Percentiles rank a stretch among this genome's conserved stretches.
phyloP scores from a whole-genome alignment of 192 early-diverging fungal genomes.

The Coemansia sp. region DNA sequence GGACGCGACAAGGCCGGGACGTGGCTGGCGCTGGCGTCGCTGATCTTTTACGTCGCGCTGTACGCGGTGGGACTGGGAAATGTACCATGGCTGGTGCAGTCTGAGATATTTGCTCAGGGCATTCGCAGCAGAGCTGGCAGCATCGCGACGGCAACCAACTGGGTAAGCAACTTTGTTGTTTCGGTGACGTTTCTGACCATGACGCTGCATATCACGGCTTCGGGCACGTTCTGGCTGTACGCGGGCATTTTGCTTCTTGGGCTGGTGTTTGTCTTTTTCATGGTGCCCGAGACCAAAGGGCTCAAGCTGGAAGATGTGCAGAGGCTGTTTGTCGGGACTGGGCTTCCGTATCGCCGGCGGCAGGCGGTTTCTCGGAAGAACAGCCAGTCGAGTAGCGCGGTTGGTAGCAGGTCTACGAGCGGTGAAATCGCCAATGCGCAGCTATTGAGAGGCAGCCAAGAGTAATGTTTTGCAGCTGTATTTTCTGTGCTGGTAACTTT shows the following conservation, averaged over 20 bases:
- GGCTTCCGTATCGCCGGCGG: slow-evolving; percentile 18
- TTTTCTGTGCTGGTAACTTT: no score
- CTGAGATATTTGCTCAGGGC: slow-evolving; percentile 52
- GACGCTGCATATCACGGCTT: slow-evolving; percentile 53
- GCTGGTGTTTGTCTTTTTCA: slow-evolving; percentile 32
- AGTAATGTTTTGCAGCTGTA: neutral
- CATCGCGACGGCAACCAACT: slow-evolving; percentile 51
- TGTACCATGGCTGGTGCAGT: slow-evolving; percentile 53
- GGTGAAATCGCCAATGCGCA: slow-evolving; percentile 1
- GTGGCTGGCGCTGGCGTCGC: slow-evolving; percentile 51
- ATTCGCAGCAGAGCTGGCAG: slow-evolving; percentile 54
- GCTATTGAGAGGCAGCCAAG: neutral
- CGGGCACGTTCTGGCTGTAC: slow-evolving; percentile 56
- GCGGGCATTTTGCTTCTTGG: slow-evolving; percentile 44
- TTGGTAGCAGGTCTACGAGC: neutral
- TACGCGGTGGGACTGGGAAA: slow-evolving; percentile 53
- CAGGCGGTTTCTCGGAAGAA: neutral
- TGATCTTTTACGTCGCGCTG: slow-evolving; percentile 52
- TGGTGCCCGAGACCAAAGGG: slow-evolving; percentile 54
- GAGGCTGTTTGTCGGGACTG: slow-evolving; percentile 30
- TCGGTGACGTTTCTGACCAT: slow-evolving; percentile 53
- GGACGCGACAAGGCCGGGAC: slow-evolving; percentile 39
- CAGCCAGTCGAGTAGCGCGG: neutral
- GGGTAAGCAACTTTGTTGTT: slow-evolving; percentile 49
- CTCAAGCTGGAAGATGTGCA: slow-evolving; percentile 54